Evolutionary conservation across 2,329 filamentous ascomycete genomes (phyloP), one percentile per base, ranked within the genome.

Genomic region (Tolypocladium paradoxum): DNA sequence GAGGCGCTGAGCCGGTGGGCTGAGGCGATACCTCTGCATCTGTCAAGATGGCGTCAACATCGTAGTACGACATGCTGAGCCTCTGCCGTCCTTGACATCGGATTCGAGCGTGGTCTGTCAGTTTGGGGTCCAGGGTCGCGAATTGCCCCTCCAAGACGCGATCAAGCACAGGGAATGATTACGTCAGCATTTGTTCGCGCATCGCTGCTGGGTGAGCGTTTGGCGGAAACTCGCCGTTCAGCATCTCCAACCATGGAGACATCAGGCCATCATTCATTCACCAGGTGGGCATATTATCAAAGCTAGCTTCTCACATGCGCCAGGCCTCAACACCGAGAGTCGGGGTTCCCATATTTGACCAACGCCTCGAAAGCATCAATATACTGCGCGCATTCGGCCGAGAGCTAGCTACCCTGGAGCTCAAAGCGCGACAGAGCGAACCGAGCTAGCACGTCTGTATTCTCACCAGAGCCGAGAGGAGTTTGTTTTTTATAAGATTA

Each of bases 31-130:
- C 85, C 74, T 91, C 89, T 49, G 88, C 84, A 68, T 93, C 88
- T 11, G 89, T 93, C 46, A 93, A 78, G 72, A 95, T 93, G 56
- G 87, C 79, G 62, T 91, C 85, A 54, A 92, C 81, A 67, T 90
- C 85, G 75, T 93, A 95, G 75, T 95, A 95, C 37, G 86, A 88
- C 82, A 85, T 73, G 40, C 9, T 61, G 55, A 20, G 31, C 45
- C 31, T 46, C 18, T 9, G 27, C 27, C 43, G 43, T 46, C 27
- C 16, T n/a, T 2, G 43, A 12, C 27, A 46, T 46, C 11, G 27
- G 27, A 7, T 11, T 46, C 27, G 27, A 4, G 43, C 27, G 43
- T 4, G 29, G 27, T 27, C 27, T 46, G 27, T 46, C 31, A n/a
- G 43, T 12, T 27, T 27, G 43, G 38, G 40, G 27, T n/a, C 40